A percentile compares a stretch with the other conserved stretches of the same genome.
Conservation (phyloP, 2,329 filamentous ascomycete genomes). For the Colletotrichum agaves region DNA sequence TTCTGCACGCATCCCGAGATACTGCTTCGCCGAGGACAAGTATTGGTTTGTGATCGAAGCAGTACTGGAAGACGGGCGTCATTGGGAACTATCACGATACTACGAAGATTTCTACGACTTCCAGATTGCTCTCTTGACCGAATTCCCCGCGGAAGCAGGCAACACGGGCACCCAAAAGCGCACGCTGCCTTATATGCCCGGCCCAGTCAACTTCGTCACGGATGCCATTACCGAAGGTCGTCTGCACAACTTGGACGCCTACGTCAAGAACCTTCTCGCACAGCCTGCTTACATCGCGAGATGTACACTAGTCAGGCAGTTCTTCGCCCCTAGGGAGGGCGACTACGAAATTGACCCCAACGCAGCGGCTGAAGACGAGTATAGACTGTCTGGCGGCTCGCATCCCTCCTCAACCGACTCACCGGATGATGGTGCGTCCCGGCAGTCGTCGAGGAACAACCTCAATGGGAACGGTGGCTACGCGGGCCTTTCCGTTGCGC, state of each 20-base stretch:
- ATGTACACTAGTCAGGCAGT: slow-evolving; percentile 85
- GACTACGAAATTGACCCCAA: slow-evolving; percentile 92
- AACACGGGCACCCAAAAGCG: slow-evolving; percentile 83
- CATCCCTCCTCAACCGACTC: slow-evolving; percentile 74
- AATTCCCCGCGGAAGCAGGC: slow-evolving; percentile 92
- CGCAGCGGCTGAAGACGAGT: slow-evolving; percentile 73
- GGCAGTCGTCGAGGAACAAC: slow-evolving; percentile 73
- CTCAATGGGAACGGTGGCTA: slow-evolving; percentile 67
- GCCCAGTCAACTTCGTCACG: slow-evolving; percentile 97
- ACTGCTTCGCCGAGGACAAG: slow-evolving; percentile 96
- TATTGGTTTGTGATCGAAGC: slow-evolving; percentile 99
- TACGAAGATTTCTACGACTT: slow-evolving; percentile 99
- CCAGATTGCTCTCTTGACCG: slow-evolving; percentile 92
- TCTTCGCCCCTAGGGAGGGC: slow-evolving; percentile 89
- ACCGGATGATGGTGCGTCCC: slow-evolving; percentile 67
- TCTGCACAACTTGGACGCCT: slow-evolving; percentile 91
- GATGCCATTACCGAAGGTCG: slow-evolving; percentile 95
- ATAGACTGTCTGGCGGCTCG: slow-evolving; percentile 77
- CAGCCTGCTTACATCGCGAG: slow-evolving; percentile 87
- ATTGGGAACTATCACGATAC: slow-evolving; percentile 93
- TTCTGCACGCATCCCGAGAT: slow-evolving; percentile 86
- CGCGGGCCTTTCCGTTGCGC: slow-evolving; percentile 62
- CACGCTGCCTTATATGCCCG: slow-evolving; percentile 95
- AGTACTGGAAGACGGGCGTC: slow-evolving; percentile 86
- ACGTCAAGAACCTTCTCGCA: slow-evolving; percentile 89